These are phyloP conservation scores for Pachysandra terminalis DNA, from an alignment of 164 flowering plant genomes.

Conservation along the genomic window DNA sequence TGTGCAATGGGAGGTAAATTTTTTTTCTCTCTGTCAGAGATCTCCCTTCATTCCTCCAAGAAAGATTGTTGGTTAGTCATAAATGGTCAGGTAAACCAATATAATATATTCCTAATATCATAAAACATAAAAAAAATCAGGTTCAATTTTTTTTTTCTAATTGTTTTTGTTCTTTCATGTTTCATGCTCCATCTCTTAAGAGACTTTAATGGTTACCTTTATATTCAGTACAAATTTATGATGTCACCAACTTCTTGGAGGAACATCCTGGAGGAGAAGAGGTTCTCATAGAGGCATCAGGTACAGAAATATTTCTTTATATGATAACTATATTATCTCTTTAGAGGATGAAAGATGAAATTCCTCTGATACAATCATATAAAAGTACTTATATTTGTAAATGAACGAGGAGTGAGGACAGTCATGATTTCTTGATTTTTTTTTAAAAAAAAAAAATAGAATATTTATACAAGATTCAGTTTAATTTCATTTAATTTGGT, in stretches of 20 bases:
- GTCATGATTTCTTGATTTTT: no score
- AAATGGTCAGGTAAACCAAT: slow-evolving; percentile 10
- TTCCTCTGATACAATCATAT: no score
- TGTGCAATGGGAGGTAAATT: slow-evolving; percentile 8
- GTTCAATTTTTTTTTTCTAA: no score
- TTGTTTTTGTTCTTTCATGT: neutral
- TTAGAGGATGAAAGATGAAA: neutral
- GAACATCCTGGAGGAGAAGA: slow-evolving; percentile 26
- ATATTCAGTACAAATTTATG: slow-evolving; percentile 12
- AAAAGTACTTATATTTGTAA: no score
- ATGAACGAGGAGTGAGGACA: no score
- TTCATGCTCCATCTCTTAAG: neutral
- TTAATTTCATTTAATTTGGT: no score
- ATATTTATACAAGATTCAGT: no score
- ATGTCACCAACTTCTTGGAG: slow-evolving; percentile 20
- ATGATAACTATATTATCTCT: neutral
- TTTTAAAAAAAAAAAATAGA: no score
- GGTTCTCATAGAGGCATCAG: slow-evolving; percentile 15
- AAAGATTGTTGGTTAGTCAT: slow-evolving; percentile 18
- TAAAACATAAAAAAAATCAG: no score
- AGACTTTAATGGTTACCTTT: neutral
- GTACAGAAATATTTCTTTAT: neutral
- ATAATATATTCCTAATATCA: no score
- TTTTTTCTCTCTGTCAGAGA: slow-evolving; percentile 16
- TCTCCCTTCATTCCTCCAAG: slow-evolving; percentile 17